phyloP scores from a whole-genome alignment of 805 yeast genomes.

The Pichia scutulata region DNA sequence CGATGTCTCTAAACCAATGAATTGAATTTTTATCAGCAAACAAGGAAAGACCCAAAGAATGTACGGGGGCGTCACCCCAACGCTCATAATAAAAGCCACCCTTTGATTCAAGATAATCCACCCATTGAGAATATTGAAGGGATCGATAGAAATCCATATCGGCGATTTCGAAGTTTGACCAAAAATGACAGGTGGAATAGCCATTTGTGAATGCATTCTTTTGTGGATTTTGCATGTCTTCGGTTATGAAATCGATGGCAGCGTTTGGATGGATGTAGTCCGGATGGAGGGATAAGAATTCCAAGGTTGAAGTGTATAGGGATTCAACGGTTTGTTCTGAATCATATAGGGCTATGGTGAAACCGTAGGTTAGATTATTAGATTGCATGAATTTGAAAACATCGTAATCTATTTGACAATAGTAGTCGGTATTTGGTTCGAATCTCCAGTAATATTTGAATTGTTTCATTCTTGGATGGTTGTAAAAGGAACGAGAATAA shows the following conservation, averaged over 20 bases:
- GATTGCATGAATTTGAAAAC: constrained; percentile 66
- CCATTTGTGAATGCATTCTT: constrained; percentile 33
- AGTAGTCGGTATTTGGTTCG: constrained; percentile 67
- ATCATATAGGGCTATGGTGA: constrained; percentile 61
- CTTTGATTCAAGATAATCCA: constrained; percentile 51
- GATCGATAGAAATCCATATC: constrained; percentile 73
- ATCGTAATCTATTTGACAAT: constrained; percentile 65
- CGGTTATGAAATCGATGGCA: constrained; percentile 46
- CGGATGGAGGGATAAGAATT: constrained; percentile 49
- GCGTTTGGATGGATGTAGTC: constrained; percentile 49
- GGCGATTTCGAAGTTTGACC: constrained; percentile 86
- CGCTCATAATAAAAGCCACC: constrained; percentile 87
- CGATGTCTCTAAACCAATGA: constrained; percentile 86
- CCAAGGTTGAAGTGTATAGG: constrained; percentile 63
- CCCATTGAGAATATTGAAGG: constrained; percentile 60
- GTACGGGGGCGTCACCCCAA: constrained; percentile 95
- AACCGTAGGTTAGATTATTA: constrained; percentile 67
- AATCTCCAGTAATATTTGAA: constrained; percentile 74
- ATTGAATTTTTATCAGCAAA: constrained; percentile 62
- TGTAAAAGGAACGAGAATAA: constrained; percentile 56
- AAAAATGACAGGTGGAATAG: constrained; percentile 69
- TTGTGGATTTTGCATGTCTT: constrained; percentile 43
- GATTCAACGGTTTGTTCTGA: constrained; percentile 54
- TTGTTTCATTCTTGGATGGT: constrained; percentile 53
- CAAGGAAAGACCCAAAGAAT: constrained; percentile 62